These are phyloP conservation scores for Camellia lanceoleosa DNA, from an alignment of 148 eudicot species.

Conservation along the genomic window DNA sequence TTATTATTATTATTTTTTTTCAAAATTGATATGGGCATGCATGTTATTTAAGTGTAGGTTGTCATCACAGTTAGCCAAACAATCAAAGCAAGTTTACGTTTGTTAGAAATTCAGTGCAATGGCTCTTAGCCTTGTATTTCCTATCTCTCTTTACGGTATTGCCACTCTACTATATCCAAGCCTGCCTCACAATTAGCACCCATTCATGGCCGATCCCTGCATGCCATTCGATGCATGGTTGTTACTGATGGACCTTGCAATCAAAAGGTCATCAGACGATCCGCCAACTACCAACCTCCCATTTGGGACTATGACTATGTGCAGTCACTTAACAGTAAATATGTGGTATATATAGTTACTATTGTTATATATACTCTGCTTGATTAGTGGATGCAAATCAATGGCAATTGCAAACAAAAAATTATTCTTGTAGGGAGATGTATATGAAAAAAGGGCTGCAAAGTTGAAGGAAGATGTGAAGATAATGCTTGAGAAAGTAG, in stretches of 20 bases:
- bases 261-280: not conserved
- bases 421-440: not conserved
- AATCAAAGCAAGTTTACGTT: too few species aligned
- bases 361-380: too few species aligned
- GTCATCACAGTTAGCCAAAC: too few species aligned
- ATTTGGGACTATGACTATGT: not conserved
- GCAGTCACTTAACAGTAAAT: not conserved
- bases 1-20: too few species aligned
- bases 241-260: not conserved
- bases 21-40: too few species aligned
- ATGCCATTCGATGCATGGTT: not conserved
- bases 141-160: too few species aligned
- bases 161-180: not conserved
- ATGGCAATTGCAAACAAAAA: too few species aligned
- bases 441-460: not conserved
- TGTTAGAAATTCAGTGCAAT: too few species aligned
- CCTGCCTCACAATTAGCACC: not conserved
- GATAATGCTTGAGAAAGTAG: not conserved
- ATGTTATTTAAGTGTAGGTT: too few species aligned
- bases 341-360: not conserved
- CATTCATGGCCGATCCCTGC: not conserved
- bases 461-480: not conserved
- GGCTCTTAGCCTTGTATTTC: too few species aligned
- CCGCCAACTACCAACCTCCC: not conserved
- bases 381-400: too few species aligned